Evolutionary conservation across 1,284 basidiomycete genomes (phyloP).

Genomic region (Melampsora abietis-canadensis): DNA sequence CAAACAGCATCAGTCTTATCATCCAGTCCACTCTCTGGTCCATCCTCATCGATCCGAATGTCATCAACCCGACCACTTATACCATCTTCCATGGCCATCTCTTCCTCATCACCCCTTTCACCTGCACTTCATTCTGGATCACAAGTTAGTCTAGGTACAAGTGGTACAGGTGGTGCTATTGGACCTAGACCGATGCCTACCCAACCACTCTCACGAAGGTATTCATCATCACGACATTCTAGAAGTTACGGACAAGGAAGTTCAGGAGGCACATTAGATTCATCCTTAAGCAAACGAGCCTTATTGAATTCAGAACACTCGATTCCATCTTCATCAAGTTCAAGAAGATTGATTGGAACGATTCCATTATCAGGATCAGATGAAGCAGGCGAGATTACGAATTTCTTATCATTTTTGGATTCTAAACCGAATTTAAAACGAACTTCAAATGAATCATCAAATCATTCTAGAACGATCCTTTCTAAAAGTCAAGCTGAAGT

Average conservation of each 20-base stretch:
- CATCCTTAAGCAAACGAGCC: constrained; percentile 9
- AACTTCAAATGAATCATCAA: background rate
- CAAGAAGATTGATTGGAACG: background rate
- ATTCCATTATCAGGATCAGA: background rate
- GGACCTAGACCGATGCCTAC: constrained; percentile 7
- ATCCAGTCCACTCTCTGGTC: constrained; percentile 24
- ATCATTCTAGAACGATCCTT: background rate
- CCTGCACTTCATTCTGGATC: background rate
- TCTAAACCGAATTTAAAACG: constrained; percentile 7
- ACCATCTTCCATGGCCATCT: background rate
- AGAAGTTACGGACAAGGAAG: constrained; percentile 26
- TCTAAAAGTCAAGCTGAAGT: constrained; percentile 6
- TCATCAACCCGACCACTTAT: background rate
- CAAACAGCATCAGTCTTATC: constrained; percentile 24
- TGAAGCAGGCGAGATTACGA: constrained; percentile 14
- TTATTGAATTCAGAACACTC: constrained; percentile 3
- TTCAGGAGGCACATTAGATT: constrained; percentile 3
- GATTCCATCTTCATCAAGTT: background rate
- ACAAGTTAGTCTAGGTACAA: background rate
- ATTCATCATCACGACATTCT: constrained; percentile 39
- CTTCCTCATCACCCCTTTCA: background rate
- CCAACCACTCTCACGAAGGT: constrained; percentile 20
- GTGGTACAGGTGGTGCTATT: background rate
- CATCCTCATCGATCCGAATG: constrained; percentile 39
- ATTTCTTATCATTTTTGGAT: constrained; percentile 17